Conservation (phyloP, 176 grass and related monocot species). For the Eremochloa ophiuroides region DNA sequence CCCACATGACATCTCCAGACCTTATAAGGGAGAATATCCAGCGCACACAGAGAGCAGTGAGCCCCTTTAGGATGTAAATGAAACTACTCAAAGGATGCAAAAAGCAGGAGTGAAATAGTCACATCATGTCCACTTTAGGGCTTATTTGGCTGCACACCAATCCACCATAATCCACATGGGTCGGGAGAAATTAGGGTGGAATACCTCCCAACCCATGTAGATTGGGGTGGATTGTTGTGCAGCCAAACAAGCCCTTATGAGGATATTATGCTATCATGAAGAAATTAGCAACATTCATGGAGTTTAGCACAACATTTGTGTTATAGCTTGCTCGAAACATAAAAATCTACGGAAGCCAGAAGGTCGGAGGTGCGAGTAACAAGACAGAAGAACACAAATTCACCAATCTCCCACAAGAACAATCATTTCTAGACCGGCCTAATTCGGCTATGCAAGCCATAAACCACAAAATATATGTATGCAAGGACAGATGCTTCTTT, state of each 20-base stretch:
- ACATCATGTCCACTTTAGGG: background rate
- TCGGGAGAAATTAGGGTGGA: background rate
- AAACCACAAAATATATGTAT: constrained; percentile 9
- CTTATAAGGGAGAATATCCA: background rate
- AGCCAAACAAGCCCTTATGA: background rate
- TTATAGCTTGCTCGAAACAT: background rate
- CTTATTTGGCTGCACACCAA: background rate
- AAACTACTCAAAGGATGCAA: background rate
- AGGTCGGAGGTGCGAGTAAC: background rate
- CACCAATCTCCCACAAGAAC: background rate
- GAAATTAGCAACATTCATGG: background rate
- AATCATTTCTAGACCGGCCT: background rate
- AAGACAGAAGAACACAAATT: background rate
- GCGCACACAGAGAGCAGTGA: background rate
- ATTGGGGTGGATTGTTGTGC: background rate
- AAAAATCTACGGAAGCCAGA: background rate
- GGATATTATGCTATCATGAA: background rate
- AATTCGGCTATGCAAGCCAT: background rate
- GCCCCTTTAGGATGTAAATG: background rate
- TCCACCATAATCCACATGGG: background rate
- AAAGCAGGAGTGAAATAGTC: background rate
- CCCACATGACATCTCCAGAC: background rate
- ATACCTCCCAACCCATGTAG: background rate
- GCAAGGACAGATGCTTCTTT: background rate
- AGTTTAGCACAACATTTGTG: background rate